Percentiles rank a stretch among this genome's conserved stretches.
phyloP scores from a whole-genome alignment of 2,329 filamentous ascomycete species.

The Scytalidium sp. region DNA sequence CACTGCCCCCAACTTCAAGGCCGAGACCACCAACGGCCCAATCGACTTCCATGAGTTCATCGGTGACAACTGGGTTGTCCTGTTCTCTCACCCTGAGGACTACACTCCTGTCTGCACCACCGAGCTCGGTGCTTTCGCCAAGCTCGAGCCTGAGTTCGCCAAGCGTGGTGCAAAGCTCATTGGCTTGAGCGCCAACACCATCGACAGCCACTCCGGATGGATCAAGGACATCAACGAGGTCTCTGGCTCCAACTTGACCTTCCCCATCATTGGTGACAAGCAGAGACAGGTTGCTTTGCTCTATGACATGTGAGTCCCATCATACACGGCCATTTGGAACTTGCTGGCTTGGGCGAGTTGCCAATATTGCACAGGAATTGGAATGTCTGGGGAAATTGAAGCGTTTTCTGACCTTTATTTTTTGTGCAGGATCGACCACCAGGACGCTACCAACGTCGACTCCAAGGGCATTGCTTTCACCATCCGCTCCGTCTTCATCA shows the following conservation, averaged over 20 bases:
- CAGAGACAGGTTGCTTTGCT: conserved; percentile 71
- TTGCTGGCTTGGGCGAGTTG: too few species aligned
- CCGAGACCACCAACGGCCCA: conserved; percentile 72
- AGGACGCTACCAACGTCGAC: conserved; percentile 79
- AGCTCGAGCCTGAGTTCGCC: conserved; percentile 82
- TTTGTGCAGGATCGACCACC: conserved; percentile 63
- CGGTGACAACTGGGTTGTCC: conserved; percentile 73
- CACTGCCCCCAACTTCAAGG: conserved; percentile 77
- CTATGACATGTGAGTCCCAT: conserved; percentile 71
- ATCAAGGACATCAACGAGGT: conserved; percentile 86
- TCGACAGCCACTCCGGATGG: conserved; percentile 82
- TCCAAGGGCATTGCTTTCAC: conserved; percentile 85
- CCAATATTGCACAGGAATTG: too few species aligned
- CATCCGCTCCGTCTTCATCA: conserved; percentile 92
- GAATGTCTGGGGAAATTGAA: background rate
- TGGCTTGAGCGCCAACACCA: conserved; percentile 77
- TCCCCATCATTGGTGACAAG: conserved; percentile 82
- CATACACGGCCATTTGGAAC: background rate
- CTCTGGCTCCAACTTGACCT: conserved; percentile 64
- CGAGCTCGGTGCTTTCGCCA: conserved; percentile 89
- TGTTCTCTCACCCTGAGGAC: conserved; percentile 86
- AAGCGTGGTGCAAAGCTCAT: conserved; percentile 89
- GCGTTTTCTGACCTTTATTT: conserved; percentile 2
- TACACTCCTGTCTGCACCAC: conserved; percentile 96
- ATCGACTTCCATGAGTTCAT: conserved; percentile 84